Conservation (phyloP, 108 stramenopile species). For the Schizochytrium sp. region DNA sequence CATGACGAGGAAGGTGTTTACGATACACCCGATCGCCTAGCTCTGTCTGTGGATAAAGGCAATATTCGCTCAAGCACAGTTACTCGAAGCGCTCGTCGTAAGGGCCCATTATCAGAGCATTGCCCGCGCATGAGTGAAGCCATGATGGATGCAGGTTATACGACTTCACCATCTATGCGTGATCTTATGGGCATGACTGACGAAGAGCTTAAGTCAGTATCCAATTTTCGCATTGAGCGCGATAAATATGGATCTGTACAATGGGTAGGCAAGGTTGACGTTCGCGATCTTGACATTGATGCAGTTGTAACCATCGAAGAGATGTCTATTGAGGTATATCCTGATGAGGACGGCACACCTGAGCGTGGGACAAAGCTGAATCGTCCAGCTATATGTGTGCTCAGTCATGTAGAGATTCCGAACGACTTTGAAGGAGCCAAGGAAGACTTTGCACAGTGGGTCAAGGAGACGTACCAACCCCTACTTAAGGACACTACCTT, state of each 20-base stretch:
- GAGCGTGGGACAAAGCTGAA: slow-evolving; percentile 80
- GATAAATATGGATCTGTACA: slow-evolving; percentile 84
- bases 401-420: slow-evolving; percentile 81
- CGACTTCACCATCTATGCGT: slow-evolving; percentile 80
- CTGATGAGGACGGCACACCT: slow-evolving; percentile 83
- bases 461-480: slow-evolving; percentile 18
- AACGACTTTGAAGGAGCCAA: slow-evolving; percentile 77
- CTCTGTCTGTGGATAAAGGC: no score
- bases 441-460: slow-evolving; percentile 71
- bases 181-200: slow-evolving; percentile 79
- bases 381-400: slow-evolving; percentile 87
- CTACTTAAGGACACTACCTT: slow-evolving; percentile 82
- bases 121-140: slow-evolving; percentile 81
- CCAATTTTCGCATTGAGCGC: slow-evolving; percentile 81
- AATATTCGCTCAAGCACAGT: neutral
- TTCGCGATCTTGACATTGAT: slow-evolving; percentile 86
- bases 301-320: slow-evolving; percentile 81
- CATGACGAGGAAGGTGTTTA: no score
- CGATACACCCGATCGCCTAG: no score
- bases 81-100: slow-evolving; percentile 2
- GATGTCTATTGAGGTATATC: slow-evolving; percentile 88
- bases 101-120: slow-evolving; percentile 28
- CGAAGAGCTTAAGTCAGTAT: slow-evolving; percentile 89
- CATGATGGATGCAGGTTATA: slow-evolving; percentile 76
- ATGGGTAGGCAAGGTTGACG: slow-evolving; percentile 93